A percentile compares a stretch with the other conserved stretches of the same genome.
Conservation (phyloP, 2,329 filamentous ascomycete species). For the Parastagonospora avenae region DNA sequence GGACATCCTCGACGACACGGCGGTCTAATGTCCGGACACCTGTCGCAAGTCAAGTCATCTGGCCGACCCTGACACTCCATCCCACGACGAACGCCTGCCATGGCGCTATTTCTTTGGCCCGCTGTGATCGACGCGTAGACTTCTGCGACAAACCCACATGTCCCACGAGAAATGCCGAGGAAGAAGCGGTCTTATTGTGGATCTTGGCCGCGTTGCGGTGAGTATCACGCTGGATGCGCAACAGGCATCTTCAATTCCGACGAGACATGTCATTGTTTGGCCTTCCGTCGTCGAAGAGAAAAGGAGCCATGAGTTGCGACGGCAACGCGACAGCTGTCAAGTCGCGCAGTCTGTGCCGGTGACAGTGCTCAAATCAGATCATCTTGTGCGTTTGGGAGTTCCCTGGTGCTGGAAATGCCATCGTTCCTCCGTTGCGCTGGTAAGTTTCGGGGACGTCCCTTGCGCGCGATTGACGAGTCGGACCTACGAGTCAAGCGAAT, state of each 20-base stretch:
- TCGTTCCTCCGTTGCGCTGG: conserved; percentile 3
- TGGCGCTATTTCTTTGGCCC: conserved; percentile 4
- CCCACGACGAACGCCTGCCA: conserved; percentile 6
- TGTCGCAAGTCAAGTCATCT: conserved; percentile 7
- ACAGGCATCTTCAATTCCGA: neutral
- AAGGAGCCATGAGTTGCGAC: conserved; percentile 7
- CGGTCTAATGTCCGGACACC: conserved; percentile 5
- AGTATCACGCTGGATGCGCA: conserved; percentile 13
- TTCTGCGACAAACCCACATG: conserved; percentile 7
- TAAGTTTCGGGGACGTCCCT: conserved; percentile 9
- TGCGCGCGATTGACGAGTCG: conserved; percentile 2
- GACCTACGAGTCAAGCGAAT: neutral
- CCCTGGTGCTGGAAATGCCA: conserved; percentile 3
- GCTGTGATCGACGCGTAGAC: conserved; percentile 10
- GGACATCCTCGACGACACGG: conserved; percentile 9
- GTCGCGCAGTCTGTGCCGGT: neutral
- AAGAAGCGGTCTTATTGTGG: conserved; percentile 19
- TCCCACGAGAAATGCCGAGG: conserved; percentile 8
- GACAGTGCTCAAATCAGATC: conserved; percentile 4
- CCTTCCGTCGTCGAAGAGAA: conserved; percentile 10
- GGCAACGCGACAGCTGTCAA: conserved; percentile 26
- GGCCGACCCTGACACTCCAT: conserved; percentile 4
- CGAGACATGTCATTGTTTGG: conserved; percentile 25
- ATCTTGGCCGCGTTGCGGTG: conserved; percentile 11
- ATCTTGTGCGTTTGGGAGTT: conserved; percentile 3